Evolutionary conservation across 345 rosid species (phyloP), one percentile per base, ranked within the genome.

Genomic region (Anastatica hierochuntica): DNA sequence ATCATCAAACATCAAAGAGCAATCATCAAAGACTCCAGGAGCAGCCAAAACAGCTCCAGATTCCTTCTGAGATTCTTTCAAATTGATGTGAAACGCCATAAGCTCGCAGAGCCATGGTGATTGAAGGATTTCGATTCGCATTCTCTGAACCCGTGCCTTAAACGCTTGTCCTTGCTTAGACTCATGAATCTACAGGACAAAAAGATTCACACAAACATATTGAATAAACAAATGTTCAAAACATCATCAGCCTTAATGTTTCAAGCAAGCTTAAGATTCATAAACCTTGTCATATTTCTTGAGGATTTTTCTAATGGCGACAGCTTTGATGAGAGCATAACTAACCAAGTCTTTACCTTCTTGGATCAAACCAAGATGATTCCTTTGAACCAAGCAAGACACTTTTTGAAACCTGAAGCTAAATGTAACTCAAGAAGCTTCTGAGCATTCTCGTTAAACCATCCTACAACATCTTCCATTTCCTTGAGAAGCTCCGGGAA

Each of bases 81-180:
- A 52, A 60, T 87, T 90, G 62, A 90, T 79, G 60, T 84, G 94
- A 67, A 84, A 84, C 56, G 98, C 98, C 74, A 81, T 81, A 18
- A 87, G 95, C 70, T 90, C 95, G 23, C 90, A 84, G 5, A 87
- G 82, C 96, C 96, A 87, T 6, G 96, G 96, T 17, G 98, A 92
- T 31, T 83, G 94, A 42, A 92, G 90, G 69, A 92, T 92, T 60
- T 90, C 96, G 8, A 82, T 70, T 50, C 81, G 84, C 96, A 90
- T 79, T 30, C 77, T 80, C 60, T 83, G 95, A 1, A 82, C 86
- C 45, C 78, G 79, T 7, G 96, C 76, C 78, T 76, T 83, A 70
- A 92, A 92, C 47, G 81, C 86, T 73, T 85, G 96, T 23, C 98
- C 98, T 83, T 88, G 94, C 60, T 72, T 87, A 26, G 96, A 88